Conservation (phyloP, 2,329 filamentous ascomycete species). For the Pseudogymnoascus sp. region DNA sequence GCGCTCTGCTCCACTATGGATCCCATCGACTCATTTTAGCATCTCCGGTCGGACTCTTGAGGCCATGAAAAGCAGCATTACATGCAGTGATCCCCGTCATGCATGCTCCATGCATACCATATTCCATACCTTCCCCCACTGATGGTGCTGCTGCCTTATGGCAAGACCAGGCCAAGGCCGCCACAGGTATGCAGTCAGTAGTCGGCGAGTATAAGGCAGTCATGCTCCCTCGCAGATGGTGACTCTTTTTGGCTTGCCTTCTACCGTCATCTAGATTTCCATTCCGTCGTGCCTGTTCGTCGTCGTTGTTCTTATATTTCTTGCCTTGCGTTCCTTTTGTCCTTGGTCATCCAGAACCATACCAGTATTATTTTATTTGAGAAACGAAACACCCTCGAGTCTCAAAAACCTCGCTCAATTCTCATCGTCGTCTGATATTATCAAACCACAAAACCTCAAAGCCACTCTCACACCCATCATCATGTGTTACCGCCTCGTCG, state of each 20-base stretch:
- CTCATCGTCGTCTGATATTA: not conserved
- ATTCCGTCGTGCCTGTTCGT: slow-evolving; percentile 8
- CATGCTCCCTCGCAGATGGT: slow-evolving; percentile 6
- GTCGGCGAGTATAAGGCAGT: slow-evolving; percentile 10
- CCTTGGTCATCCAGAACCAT: slow-evolving; percentile 2
- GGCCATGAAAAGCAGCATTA: not conserved
- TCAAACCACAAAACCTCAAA: not conserved
- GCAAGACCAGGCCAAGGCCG: not conserved
- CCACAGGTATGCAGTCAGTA: not conserved
- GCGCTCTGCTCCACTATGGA: not conserved
- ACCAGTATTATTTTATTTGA: not conserved
- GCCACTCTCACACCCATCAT: slow-evolving; percentile 15
- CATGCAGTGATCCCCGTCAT: slow-evolving; percentile 4
- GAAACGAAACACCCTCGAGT: not conserved
- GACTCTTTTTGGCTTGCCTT: slow-evolving; percentile 3
- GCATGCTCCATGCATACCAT: slow-evolving; percentile 4
- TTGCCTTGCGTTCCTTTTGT: slow-evolving; percentile 4
- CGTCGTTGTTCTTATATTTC: slow-evolving; percentile 10
- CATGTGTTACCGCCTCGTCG: slow-evolving; percentile 66
- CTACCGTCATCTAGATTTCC: slow-evolving; percentile 8
- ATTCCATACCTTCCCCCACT: slow-evolving; percentile 3
- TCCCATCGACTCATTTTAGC: slow-evolving; percentile 5
- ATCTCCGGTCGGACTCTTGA: not conserved
- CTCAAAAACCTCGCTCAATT: not conserved
- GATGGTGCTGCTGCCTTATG: slow-evolving; percentile 6